Conservation (phyloP, 1,284 basidiomycete species). For the Tetrapyrgos nigripes region DNA sequence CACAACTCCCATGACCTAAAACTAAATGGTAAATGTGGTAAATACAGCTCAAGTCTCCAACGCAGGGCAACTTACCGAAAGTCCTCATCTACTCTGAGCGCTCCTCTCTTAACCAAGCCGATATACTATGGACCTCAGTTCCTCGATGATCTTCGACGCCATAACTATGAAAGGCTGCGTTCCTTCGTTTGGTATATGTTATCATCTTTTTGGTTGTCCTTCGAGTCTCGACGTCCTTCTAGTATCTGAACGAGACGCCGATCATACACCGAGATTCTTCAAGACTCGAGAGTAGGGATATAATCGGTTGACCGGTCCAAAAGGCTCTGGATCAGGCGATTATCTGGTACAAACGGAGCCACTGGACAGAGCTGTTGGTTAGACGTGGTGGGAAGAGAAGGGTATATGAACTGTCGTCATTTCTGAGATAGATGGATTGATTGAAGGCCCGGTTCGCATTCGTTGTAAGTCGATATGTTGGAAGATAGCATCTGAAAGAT, state of each 20-base stretch:
- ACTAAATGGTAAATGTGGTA: too few relatives aligned
- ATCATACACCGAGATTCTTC: not conserved
- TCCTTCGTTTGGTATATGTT: not conserved
- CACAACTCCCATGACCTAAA: too few relatives aligned
- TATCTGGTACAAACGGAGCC: not conserved
- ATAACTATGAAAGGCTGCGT: not conserved
- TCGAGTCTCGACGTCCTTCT: too few relatives aligned
- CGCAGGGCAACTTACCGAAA: not conserved
- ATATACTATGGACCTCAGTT: not conserved
- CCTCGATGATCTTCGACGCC: not conserved
- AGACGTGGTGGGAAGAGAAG: not conserved
- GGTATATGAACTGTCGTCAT: not conserved
- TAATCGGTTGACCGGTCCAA: not conserved
- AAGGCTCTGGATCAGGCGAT: not conserved
- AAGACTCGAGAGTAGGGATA: not conserved
- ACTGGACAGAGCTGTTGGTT: not conserved
- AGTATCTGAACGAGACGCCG: not conserved
- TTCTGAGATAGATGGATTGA: not conserved
- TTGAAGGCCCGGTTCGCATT: slow-evolving; percentile 2
- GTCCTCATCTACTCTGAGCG: not conserved
- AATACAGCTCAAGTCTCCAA: too few relatives aligned
- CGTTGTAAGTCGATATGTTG: slow-evolving; percentile 1
- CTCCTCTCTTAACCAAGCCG: not conserved
- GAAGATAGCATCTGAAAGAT: not conserved
- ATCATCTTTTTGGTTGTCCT: slow-evolving; percentile 3